Conservation (phyloP, 129 eudicot genomes). For the Daucus carota region DNA sequence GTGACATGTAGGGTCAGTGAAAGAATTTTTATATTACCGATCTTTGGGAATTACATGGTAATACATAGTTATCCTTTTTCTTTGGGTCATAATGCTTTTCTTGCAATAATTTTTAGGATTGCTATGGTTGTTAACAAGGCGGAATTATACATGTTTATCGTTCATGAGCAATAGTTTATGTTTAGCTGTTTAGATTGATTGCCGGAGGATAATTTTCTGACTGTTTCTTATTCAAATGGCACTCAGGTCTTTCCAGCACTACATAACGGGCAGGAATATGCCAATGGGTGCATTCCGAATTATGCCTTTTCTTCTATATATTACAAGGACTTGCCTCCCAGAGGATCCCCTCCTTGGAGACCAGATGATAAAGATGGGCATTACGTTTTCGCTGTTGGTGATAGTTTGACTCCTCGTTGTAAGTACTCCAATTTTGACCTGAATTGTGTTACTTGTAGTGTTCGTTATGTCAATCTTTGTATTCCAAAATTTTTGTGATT, state of each 20-base stretch:
- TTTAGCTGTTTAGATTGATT: not conserved
- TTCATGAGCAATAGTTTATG: not conserved
- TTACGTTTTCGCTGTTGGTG: conserved; percentile 67
- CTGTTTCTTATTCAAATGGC: conserved; percentile 6
- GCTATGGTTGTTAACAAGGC: not conserved
- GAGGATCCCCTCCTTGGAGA: conserved; percentile 91
- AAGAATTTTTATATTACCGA: not conserved
- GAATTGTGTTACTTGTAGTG: not conserved
- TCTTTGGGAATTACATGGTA: not conserved
- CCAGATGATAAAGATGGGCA: conserved; percentile 92
- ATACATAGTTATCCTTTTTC: not conserved
- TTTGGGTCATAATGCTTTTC: not conserved
- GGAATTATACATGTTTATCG: not conserved
- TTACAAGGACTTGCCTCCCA: conserved; percentile 67
- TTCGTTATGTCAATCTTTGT: not conserved
- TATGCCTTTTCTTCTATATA: conserved; percentile 79
- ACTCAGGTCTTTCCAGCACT: conserved; percentile 63
- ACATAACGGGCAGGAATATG: conserved; percentile 56
- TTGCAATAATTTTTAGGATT: not conserved
- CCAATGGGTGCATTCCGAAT: conserved; percentile 47
- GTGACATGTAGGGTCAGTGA: not conserved
- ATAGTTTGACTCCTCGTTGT: conserved; percentile 81
- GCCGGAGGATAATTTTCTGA: not conserved
- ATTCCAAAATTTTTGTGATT: not conserved
- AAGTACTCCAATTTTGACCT: conserved; percentile 21